Evolutionary conservation across 2,329 filamentous ascomycete species (phyloP).

Genomic region (Pleochaeta shiraiana): DNA sequence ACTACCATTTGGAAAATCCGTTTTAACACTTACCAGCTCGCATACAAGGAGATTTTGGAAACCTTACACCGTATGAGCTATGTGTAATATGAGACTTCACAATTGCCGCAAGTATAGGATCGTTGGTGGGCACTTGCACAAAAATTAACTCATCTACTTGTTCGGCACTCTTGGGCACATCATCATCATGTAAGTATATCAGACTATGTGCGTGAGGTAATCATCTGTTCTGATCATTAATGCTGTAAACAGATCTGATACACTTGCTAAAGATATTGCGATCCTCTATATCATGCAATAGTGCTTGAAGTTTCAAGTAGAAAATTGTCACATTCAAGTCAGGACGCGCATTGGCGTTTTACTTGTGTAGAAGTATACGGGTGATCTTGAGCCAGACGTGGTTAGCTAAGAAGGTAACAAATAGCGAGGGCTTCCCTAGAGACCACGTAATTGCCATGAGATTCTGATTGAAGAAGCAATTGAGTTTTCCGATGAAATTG

Average conservation of each 20-base stretch:
- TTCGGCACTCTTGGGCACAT: not conserved
- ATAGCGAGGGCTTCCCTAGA: not conserved
- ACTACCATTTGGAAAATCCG: not conserved
- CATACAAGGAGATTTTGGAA: not conserved
- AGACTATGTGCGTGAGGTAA: not conserved
- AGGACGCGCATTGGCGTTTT: not conserved
- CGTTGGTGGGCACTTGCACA: not conserved
- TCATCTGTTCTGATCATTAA: not conserved
- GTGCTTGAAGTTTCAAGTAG: not conserved
- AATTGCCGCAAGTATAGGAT: not conserved
- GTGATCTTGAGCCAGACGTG: not conserved
- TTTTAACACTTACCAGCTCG: not conserved
- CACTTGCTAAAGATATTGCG: not conserved
- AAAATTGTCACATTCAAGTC: not conserved
- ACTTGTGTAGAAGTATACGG: not conserved
- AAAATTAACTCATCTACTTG: not conserved
- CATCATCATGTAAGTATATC: not conserved
- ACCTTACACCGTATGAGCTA: not conserved
- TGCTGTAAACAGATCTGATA: not conserved
- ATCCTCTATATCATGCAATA: not conserved
- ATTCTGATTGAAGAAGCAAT: not conserved
- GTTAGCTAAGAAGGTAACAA: not conserved
- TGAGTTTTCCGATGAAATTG: not conserved
- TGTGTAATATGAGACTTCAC: not conserved
- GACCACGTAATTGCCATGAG: not conserved